Percentiles rank a stretch among this genome's conserved stretches.
These are phyloP conservation scores for Stenogyne calaminthoides DNA, from an alignment of 305 asterid species.

Conservation along the genomic window DNA sequence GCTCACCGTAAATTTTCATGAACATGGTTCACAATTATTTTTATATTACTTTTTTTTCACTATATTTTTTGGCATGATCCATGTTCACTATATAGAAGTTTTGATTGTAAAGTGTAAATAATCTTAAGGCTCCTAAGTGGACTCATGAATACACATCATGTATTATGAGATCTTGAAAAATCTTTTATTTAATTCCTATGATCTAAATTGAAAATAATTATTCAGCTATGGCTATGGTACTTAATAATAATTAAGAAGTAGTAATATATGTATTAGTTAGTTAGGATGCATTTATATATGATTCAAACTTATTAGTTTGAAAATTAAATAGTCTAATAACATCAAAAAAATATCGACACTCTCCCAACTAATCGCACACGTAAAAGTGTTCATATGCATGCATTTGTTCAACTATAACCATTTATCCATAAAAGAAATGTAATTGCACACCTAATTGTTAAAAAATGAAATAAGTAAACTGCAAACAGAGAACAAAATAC, in stretches of 20 bases:
- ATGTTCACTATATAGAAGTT: not conserved
- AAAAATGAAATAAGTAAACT: conserved; percentile 15
- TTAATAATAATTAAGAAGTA: conserved; percentile 2
- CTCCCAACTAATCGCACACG: conserved; percentile 27
- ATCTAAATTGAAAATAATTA: not conserved
- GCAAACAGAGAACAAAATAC: not conserved
- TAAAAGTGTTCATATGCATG: conserved; percentile 29
- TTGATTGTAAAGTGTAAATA: not conserved
- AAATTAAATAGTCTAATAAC: conserved; percentile 14
- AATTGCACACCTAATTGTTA: conserved; percentile 26
- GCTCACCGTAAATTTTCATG: no score
- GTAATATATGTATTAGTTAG: conserved; percentile 5
- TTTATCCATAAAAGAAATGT: conserved; percentile 25
- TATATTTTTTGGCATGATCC: no score
- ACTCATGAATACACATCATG: not conserved
- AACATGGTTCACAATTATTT: no score
- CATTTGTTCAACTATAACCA: conserved; percentile 38
- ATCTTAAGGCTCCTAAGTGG: not conserved
- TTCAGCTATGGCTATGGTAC: not conserved
- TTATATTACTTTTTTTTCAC: no score
- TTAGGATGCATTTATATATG: not conserved
- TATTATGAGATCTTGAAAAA: not conserved
- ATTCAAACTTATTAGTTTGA: not conserved
- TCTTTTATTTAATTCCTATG: not conserved
- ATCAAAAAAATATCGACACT: conserved; percentile 1